Evolutionary conservation across 192 early-diverging fungal genomes (phyloP).

Genomic region (Mycoemilia scoparia): DNA sequence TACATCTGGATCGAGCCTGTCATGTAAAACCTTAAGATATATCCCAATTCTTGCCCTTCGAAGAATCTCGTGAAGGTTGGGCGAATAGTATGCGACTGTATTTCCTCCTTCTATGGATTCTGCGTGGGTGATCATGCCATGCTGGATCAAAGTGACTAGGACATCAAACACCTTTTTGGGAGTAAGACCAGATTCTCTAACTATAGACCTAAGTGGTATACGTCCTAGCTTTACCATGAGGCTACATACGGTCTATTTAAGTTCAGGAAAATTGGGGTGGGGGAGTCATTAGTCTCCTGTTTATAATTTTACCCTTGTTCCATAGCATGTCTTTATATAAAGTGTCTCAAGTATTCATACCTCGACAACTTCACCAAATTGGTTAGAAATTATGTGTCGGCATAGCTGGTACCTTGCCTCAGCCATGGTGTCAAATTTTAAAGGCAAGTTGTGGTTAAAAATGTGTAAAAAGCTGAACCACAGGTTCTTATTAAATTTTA

Average conservation of each 20-base stretch:
- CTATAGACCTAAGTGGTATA: conserved; percentile 32
- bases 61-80: conserved; percentile 34
- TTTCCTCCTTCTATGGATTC: conserved; percentile 37
- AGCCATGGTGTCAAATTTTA: no score
- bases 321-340: no score
- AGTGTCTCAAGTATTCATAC: no score
- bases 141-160: conserved; percentile 74
- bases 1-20: background rate
- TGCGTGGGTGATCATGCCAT: conserved; percentile 55
- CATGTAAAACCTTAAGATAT: conserved; percentile 20
- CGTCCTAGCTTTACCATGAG: conserved; percentile 49
- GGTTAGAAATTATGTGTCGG: no score
- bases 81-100: conserved; percentile 50
- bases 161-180: conserved; percentile 43
- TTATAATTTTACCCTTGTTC: no score
- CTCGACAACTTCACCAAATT: no score
- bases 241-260: conserved; percentile 36
- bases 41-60: conserved; percentile 36
- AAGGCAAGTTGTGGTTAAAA: no score
- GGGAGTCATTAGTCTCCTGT: no score
- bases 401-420: no score
- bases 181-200: conserved; percentile 28
- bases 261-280: background rate
- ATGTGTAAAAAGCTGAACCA: no score
- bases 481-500: no score